Conservation (phyloP, 305 asterid species). For the Fraxinus paxiana region DNA sequence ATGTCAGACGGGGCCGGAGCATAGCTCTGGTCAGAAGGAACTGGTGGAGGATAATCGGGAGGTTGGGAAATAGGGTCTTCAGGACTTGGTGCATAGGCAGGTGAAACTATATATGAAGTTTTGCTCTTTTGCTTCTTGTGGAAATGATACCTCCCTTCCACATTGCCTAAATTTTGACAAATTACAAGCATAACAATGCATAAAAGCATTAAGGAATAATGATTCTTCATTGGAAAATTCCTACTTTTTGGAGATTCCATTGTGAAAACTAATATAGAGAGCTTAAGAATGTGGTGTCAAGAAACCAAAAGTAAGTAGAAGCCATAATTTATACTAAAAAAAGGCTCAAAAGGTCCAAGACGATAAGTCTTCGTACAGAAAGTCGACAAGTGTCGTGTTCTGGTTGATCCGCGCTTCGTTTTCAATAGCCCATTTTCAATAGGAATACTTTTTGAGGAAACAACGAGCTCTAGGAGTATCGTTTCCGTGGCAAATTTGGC, state of each 20-base stretch:
- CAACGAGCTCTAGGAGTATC: not conserved
- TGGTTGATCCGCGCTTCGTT: constrained; percentile 23
- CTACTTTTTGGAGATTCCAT: not conserved
- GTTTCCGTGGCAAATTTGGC: constrained; percentile 10
- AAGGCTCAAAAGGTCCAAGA: constrained; percentile 5
- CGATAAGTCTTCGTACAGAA: constrained; percentile 20
- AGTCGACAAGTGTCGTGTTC: constrained; percentile 38
- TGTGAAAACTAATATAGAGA: not conserved
- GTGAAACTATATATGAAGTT: constrained; percentile 18
- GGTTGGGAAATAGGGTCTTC: constrained; percentile 14
- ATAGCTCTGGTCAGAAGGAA: constrained; percentile 44
- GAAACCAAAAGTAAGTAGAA: constrained; percentile 27
- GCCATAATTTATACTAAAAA: constrained; percentile 42
- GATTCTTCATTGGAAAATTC: constrained; percentile 33
- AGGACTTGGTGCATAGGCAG: constrained; percentile 32
- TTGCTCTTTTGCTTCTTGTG: constrained; percentile 41
- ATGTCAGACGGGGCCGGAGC: not conserved
- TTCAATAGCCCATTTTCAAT: not conserved
- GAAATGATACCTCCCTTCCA: constrained; percentile 42
- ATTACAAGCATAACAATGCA: constrained; percentile 22
- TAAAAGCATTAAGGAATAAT: constrained; percentile 7
- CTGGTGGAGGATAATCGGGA: constrained; percentile 28
- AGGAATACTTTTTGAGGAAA: not conserved
- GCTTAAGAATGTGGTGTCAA: constrained; percentile 18
- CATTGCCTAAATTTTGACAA: constrained; percentile 24